These are phyloP conservation scores for Komagataella mondaviorum DNA, from an alignment of 805 yeast species.

Conservation along the genomic window DNA sequence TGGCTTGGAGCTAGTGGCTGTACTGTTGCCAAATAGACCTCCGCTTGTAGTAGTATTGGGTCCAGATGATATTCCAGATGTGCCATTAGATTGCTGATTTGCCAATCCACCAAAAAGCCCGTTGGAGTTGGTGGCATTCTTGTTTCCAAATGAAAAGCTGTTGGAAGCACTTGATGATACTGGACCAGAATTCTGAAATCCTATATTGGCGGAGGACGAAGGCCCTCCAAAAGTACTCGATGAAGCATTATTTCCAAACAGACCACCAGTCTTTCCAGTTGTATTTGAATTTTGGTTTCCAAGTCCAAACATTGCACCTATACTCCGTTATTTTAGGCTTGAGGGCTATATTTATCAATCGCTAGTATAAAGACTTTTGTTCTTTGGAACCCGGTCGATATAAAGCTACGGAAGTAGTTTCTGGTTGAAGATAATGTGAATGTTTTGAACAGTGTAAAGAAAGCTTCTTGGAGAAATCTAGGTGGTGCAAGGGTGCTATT, in stretches of 20 bases:
- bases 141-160: conserved; percentile 1
- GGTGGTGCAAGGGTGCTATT: not conserved
- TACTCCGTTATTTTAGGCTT: not conserved
- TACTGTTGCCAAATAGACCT: conserved; percentile 1
- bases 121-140: not conserved
- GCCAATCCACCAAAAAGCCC: not conserved
- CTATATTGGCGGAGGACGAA: not conserved
- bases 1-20: conserved; percentile 7
- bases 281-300: not conserved
- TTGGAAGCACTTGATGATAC: not conserved
- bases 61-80: not conserved
- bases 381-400: not conserved
- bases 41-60: not conserved
- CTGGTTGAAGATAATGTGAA: not conserved
- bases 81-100: not conserved
- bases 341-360: not conserved
- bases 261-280: not conserved
- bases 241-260: not conserved
- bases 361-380: not conserved
- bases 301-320: not conserved
- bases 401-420: not conserved
- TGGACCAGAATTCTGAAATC: not conserved
- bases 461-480: not conserved
- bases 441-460: not conserved
- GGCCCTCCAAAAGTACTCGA: not conserved